Base-by-base conservation (phyloP, 2,329 filamentous ascomycete species). In the Acarospora socialis region DNA sequence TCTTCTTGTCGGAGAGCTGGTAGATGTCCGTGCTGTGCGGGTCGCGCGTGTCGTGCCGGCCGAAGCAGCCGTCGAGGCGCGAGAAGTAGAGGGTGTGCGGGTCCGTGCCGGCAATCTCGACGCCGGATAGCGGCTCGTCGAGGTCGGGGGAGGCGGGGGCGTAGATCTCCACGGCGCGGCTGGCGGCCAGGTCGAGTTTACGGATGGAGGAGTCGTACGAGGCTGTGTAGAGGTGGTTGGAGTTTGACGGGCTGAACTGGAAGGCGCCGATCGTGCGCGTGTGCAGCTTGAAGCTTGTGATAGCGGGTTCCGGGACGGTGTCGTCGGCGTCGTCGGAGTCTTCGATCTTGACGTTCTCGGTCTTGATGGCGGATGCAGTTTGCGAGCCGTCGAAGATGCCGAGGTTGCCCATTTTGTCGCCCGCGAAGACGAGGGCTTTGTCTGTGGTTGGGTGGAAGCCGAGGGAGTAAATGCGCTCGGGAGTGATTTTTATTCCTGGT, bases 201-300 rank as follows among this genome's bases (percentile, higher is more conserved):
- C 90, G 73, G 34, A 98, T 82, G 0, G 83, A 86, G 0, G 82
- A 90, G 55, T 98, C 90, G 52, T 98, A 95, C 0, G 86, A 94
- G 0, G 81, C 75, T 0, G 84, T 82, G 47, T 78, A 92, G 0
- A 98, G 65, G 0, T 74, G 68, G 24, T 83, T 84, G 0, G 70
- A 61, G 35, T 92, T 80, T 9, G 68, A 65, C 0, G 77, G 71
- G 1, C 80, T 73, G 44, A 92, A 81, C 17, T 81, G 69, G 50
- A 95, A 83, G 0, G 80, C 77, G 1, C 81, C 76, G 30, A 98
- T 92, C 0, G 90, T 94, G 7, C 86, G 69, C 0, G 81, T 77
- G 44, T 98, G 90, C 1, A 82, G 77, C 49, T 95, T 93, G 51
- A 94, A 79, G 0, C 81, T 86, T 0, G 82, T 80, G 10, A 95